Percentiles rank a stretch among this genome's conserved stretches.
Evolutionary conservation across 148 eudicot species (phyloP).

Genomic region (Vaccinium corymbosum): DNA sequence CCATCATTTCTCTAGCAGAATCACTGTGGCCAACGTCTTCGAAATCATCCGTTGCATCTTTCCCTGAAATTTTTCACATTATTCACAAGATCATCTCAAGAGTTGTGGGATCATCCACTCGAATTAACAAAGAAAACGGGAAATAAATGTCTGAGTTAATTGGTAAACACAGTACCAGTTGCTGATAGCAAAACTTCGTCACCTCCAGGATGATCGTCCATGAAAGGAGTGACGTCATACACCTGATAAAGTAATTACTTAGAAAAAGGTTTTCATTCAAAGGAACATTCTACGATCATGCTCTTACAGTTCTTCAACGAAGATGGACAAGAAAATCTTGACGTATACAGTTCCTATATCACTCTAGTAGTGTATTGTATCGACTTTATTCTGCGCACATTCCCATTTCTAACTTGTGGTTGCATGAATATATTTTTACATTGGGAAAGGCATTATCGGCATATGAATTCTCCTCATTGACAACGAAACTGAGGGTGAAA

Average conservation of each 20-base stretch:
- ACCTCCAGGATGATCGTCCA: constrained; percentile 99
- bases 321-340: not conserved
- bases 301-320: not conserved
- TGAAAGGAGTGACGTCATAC: constrained; percentile 81
- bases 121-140: not conserved
- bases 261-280: not conserved
- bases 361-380: not conserved
- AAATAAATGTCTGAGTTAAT: not conserved
- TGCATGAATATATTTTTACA: not conserved
- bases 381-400: not conserved
- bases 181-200: constrained; percentile 87
- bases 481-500: not conserved
- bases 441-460: not conserved
- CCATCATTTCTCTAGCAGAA: constrained; percentile 65
- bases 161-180: constrained; percentile 47
- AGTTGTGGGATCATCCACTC: not conserved
- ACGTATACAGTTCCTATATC: not conserved
- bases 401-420: not conserved
- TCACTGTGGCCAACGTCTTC: constrained; percentile 88
- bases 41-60: constrained; percentile 81
- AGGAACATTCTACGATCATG: not conserved
- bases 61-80: constrained; percentile 36
- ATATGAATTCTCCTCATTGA: not conserved
- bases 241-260: constrained; percentile 44
- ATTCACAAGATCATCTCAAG: not conserved